A percentile compares a stretch with the other conserved stretches of the same genome.
Conservation (phyloP, 768 basidiomycete species). For the Boletales sp. region DNA sequence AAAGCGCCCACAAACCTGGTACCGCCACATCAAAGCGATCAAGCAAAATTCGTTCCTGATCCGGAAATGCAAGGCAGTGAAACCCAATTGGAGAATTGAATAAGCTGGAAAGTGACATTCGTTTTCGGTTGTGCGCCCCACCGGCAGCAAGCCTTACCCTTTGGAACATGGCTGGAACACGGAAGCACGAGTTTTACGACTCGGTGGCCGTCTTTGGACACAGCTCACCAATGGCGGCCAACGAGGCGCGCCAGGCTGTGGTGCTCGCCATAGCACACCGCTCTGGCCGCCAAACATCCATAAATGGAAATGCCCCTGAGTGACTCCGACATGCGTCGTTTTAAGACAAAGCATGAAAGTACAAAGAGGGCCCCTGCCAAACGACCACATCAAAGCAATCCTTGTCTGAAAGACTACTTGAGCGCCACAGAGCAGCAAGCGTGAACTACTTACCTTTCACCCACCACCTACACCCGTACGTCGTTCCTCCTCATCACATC, state of each 20-base stretch:
- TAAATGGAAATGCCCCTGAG: slow-evolving; percentile 25
- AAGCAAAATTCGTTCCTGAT: background rate
- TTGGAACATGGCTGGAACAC: too few relatives aligned
- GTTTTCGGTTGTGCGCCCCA: too few relatives aligned
- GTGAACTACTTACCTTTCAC: background rate
- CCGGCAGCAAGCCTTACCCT: too few relatives aligned
- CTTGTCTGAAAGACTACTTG: slow-evolving; percentile 17
- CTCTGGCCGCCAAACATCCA: slow-evolving; percentile 11
- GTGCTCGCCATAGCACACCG: background rate
- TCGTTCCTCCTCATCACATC: background rate
- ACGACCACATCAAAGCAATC: slow-evolving; percentile 18
- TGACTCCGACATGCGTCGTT: slow-evolving; percentile 9
- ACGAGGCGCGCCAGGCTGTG: slow-evolving; percentile 13
- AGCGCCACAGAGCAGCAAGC: slow-evolving; percentile 7
- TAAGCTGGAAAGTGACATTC: too few relatives aligned
- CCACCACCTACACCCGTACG: background rate
- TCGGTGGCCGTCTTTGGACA: too few relatives aligned
- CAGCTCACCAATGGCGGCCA: background rate
- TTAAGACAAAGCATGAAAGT: slow-evolving; percentile 13
- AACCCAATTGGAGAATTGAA: too few relatives aligned
- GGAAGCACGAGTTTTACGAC: too few relatives aligned
- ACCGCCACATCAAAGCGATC: slow-evolving; percentile 1
- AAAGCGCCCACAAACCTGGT: slow-evolving; percentile 8
- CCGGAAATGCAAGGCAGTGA: background rate
- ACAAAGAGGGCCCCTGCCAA: slow-evolving; percentile 10